phyloP scores from a whole-genome alignment of 2,329 filamentous ascomycete species.

The Monosporascus sp. region DNA sequence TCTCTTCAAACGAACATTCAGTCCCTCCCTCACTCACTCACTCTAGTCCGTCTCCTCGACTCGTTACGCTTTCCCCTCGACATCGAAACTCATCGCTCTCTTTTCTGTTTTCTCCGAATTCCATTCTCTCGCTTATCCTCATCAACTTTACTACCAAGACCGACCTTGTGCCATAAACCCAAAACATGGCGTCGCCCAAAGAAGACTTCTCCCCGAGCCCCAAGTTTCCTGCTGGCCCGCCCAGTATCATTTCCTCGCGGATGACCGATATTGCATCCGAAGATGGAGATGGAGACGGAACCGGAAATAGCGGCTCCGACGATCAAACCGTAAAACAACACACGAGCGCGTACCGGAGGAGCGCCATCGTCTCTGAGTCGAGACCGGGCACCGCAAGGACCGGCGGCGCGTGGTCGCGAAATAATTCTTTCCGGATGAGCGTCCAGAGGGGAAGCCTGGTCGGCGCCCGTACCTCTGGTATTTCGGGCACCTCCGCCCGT shows the following conservation, averaged over 20 bases:
- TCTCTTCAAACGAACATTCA: not conserved
- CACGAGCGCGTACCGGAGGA: conserved; percentile 31
- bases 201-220: conserved; percentile 34
- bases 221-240: conserved; percentile 42
- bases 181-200: conserved; percentile 26
- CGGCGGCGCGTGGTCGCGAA: conserved; percentile 44
- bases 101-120: not conserved
- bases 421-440: conserved; percentile 50
- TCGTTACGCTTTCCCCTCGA: not conserved
- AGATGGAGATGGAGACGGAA: conserved; percentile 44
- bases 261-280: conserved; percentile 62
- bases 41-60: not conserved
- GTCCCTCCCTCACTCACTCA: not conserved
- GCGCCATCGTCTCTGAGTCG: conserved; percentile 40
- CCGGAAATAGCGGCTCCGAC: conserved; percentile 22
- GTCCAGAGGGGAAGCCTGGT: conserved; percentile 39
- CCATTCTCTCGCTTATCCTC: no score
- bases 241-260: conserved; percentile 66
- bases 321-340: conserved; percentile 17
- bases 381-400: conserved; percentile 52
- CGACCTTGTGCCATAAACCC: conserved; percentile 13
- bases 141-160: conserved; percentile 8
- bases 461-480: conserved; percentile 28
- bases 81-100: not conserved
- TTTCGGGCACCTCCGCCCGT: conserved; percentile 43